Base-by-base conservation (phyloP, 2,329 filamentous ascomycete species). In the Fusarium napiforme region DNA sequence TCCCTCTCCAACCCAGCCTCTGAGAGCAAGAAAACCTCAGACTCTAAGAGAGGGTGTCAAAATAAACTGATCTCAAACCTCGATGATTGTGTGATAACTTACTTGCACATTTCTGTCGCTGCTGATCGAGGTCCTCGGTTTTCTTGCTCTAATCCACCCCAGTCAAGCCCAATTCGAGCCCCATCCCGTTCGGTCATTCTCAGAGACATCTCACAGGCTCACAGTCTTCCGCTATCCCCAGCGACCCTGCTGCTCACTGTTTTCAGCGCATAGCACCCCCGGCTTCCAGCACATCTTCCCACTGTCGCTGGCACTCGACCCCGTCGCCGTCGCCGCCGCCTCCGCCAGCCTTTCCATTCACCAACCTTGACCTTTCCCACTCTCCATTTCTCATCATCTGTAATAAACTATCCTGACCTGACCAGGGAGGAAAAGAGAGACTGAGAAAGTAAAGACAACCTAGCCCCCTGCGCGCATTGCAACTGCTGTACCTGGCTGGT, bases 1-100 rank as follows among this genome's bases (percentile, higher is more conserved):
- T 77, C 73, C 74, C 77, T 78, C n/a, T 26, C 72, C 75, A 69
- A 72, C 70, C 74, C 74, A 64, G 74, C 47, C 47, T 19, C 18
- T 36, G 16, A 12, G 32, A 26, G n/a, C 32, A 36, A 52, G 32
- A 52, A 52, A 52, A 52, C n/a, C n/a, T 36, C 18, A 26, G 49
- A 36, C 32, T 10, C 15, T 11, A 7, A 19, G 6, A 21, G 9
- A 11, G 12, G 3, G 3, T 26, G n/a, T 21, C 7, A 26, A 52
- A 52, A 52, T 36, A 21, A 52, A 52, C 12, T 2, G 16, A 26
- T 7, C 2, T 5, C 2, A 7, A 10, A 15, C 9, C n/a, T 4
- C 9, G 10, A 14, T 7, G 9, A 10, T 7, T 1, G 8, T 10
- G 9, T 23, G 16, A 6, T 2, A 15, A 4, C 4, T 34, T 15